Evolutionary conservation across 2,329 filamentous ascomycete species (phyloP).

Genomic region (Pseudogymnoascus sp.): DNA sequence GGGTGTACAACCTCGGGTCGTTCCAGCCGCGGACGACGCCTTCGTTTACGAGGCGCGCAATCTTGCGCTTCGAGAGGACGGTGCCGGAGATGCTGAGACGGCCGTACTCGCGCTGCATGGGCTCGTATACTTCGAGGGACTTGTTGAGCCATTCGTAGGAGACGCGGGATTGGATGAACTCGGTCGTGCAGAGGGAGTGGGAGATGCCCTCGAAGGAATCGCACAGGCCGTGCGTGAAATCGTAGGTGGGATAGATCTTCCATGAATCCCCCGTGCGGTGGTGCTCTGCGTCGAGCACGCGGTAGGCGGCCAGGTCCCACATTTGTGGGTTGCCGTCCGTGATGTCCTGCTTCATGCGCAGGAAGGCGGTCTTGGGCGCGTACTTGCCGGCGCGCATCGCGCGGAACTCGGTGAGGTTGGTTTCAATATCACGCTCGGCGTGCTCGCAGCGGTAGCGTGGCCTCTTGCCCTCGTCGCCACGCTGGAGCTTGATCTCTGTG

Average conservation of each 20-base stretch:
- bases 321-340: slow-evolving; percentile 83
- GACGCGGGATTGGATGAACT: slow-evolving; percentile 77
- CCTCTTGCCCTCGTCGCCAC: slow-evolving; percentile 66
- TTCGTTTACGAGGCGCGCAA: slow-evolving; percentile 70
- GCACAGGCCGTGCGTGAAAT: slow-evolving; percentile 84
- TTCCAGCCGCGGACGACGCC: slow-evolving; percentile 83
- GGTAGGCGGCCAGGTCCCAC: slow-evolving; percentile 93
- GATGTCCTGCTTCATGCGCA: slow-evolving; percentile 91
- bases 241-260: slow-evolving; percentile 93
- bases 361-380: slow-evolving; percentile 71
- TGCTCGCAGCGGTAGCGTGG: slow-evolving; percentile 76
- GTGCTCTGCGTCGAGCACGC: slow-evolving; percentile 70
- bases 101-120: slow-evolving; percentile 87
- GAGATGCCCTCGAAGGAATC: slow-evolving; percentile 91
- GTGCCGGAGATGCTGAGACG: slow-evolving; percentile 77
- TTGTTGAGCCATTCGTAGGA: slow-evolving; percentile 91
- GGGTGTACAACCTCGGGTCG: slow-evolving; percentile 81
- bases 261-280: slow-evolving; percentile 76
- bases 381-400: slow-evolving; percentile 92
- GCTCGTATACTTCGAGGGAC: slow-evolving; percentile 73
- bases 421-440: slow-evolving; percentile 65
- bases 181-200: slow-evolving; percentile 87
- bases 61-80: slow-evolving; percentile 78
- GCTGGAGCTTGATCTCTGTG: slow-evolving; percentile 77
- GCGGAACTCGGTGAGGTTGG: slow-evolving; percentile 76